Base-by-base conservation (phyloP, 2,329 filamentous ascomycete species). In the Apiospora arundinis region DNA sequence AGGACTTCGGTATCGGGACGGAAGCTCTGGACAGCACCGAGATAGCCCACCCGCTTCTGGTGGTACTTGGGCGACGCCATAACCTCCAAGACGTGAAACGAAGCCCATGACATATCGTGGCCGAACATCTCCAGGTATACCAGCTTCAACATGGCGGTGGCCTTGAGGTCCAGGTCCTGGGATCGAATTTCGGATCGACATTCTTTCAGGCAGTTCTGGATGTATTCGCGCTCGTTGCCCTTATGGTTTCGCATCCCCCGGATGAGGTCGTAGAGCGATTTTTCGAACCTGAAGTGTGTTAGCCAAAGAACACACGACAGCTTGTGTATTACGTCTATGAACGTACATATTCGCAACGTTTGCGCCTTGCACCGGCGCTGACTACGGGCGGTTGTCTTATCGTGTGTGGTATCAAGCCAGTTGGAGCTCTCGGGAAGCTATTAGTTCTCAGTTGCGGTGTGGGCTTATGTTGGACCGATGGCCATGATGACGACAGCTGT, bases 41-140 rank as follows among this genome's bases (percentile, higher is more conserved):
- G 87, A 81, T 99, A 99, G 71, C 95, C 96, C 63, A 98, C 94
- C 75, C 95, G 90, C 84, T 99, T 99, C 83, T 98, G 95, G 76
- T 95, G 89, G 81, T 97, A 97, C 81, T 98, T 98, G 67, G 92
- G 88, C 49, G 94, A 97, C 48, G 95, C 97, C 96, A 99, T 99
- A 83, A 99, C 96, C 84, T 99, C 96, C 67, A 99, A 91, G 69
- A 98, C 95, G 81, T 99, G 94, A 84, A 99, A 99, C 16, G 95
- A 95, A 4, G 96, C 96, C 96, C 96, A 99, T 3, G 95, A 98
- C 96, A 99, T 99, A 83, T 98, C 96, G 81, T 98, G 93, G 18
- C 96, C 96, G 76, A 98, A 95, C 96, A 99, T 99, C 82, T 99
- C 96, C 75, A 99, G 90, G 81, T 99, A 99, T 69, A 98, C 92